Conservation (phyloP, 441 rosid genomes). For the Metrosideros polymorpha region DNA sequence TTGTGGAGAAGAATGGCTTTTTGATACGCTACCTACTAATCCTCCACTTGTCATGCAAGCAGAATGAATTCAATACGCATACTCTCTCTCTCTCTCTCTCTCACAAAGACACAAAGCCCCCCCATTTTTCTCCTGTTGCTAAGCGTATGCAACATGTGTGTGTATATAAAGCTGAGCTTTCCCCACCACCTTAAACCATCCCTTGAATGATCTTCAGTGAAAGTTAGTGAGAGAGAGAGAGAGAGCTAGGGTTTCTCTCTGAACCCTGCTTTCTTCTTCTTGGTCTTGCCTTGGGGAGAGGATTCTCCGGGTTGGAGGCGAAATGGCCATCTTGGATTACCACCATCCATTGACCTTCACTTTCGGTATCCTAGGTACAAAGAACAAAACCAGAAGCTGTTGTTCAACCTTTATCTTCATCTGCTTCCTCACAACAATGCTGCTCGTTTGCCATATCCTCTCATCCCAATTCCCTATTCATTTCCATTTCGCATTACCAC, state of each 20-base stretch:
- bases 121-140: background rate
- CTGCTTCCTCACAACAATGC: background rate
- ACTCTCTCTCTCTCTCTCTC: constrained; percentile 1
- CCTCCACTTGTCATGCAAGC: constrained; percentile 66
- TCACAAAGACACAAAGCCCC: background rate
- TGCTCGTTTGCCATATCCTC: background rate
- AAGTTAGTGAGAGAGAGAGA: constrained; percentile 2
- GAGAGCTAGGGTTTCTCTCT: constrained; percentile 30
- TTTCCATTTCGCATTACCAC: background rate
- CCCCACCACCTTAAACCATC: background rate
- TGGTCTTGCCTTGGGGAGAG: background rate
- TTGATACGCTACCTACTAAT: constrained; percentile 49
- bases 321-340: constrained; percentile 21
- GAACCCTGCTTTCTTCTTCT: constrained; percentile 10
- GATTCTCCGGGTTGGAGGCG: background rate
- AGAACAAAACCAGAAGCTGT: background rate
- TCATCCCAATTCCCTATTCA: background rate
- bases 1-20: constrained; percentile 28
- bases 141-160: background rate
- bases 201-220: constrained; percentile 1
- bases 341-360: constrained; percentile 24
- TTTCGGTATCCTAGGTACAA: constrained; percentile 71
- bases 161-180: constrained; percentile 1
- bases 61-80: constrained; percentile 34
- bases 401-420: background rate